These are phyloP conservation scores for Copromyces sp. DNA, from an alignment of 495 filamentous ascomycete genomes.

Conservation along the genomic window DNA sequence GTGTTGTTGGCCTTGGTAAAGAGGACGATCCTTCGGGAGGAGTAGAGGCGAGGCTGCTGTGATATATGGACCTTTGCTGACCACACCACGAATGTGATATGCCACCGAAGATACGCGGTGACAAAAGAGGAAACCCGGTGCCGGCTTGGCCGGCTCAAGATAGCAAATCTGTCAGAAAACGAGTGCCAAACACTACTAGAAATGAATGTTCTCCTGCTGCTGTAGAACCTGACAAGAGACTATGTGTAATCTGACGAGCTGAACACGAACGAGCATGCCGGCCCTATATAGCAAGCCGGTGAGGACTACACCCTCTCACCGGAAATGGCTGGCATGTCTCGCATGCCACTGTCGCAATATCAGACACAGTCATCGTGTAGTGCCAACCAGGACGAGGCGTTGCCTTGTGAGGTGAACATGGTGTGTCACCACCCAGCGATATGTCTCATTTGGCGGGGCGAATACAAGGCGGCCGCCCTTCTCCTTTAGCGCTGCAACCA, in stretches of 20 bases:
- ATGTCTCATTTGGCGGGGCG: slow-evolving; percentile 14
- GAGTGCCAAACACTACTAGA: slow-evolving; percentile 5
- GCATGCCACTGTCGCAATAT: background rate
- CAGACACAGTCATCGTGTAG: slow-evolving; percentile 16
- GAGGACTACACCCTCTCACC: background rate
- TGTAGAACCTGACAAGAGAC: slow-evolving; percentile 11
- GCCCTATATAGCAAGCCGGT: background rate
- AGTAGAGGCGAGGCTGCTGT: background rate
- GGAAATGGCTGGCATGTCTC: slow-evolving; percentile 5
- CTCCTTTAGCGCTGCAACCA: background rate
- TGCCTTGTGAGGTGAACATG: slow-evolving; percentile 16
- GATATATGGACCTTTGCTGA: background rate
- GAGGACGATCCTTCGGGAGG: background rate
- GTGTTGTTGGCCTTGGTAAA: background rate
- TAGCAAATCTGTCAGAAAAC: slow-evolving; percentile 9
- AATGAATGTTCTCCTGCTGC: slow-evolving; percentile 1
- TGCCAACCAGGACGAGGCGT: slow-evolving; percentile 3
- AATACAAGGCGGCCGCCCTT: slow-evolving; percentile 11
- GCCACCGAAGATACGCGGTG: background rate
- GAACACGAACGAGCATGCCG: background rate
- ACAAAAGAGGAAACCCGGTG: slow-evolving; percentile 6
- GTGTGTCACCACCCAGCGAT: slow-evolving; percentile 12
- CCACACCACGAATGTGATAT: background rate
- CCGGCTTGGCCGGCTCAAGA: slow-evolving; percentile 27
- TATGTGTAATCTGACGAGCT: slow-evolving; percentile 4